Percentiles rank a stretch among this genome's conserved stretches.
phyloP scores from a whole-genome alignment of 1,284 basidiomycete species.

The Cystobasidiaceae sp. region DNA sequence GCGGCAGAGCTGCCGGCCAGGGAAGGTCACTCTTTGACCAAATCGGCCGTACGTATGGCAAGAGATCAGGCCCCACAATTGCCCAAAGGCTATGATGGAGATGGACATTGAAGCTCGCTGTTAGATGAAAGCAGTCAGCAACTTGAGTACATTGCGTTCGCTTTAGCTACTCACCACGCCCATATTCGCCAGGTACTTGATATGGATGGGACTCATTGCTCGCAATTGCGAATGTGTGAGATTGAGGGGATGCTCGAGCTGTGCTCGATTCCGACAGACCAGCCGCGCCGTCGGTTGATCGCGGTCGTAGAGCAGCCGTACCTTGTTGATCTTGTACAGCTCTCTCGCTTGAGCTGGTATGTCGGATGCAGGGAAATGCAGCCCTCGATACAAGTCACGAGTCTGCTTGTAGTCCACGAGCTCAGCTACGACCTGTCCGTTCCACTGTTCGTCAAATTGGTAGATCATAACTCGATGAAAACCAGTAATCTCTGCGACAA shows the following conservation, averaged over 20 bases:
- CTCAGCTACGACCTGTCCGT: conserved; percentile 71
- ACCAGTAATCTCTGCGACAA: conserved; percentile 75
- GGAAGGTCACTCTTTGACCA: conserved; percentile 43
- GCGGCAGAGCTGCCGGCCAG: conserved; percentile 49
- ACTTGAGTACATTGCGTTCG: conserved; percentile 46
- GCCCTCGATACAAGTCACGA: conserved; percentile 68
- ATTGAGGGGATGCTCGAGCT: conserved; percentile 68
- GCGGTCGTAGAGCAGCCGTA: conserved; percentile 73
- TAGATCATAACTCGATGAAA: conserved; percentile 86
- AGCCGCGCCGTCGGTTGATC: conserved; percentile 70
- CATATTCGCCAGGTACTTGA: conserved; percentile 57
- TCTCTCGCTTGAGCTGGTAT: conserved; percentile 58
- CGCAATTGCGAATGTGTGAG: conserved; percentile 84
- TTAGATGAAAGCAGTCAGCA: neutral
- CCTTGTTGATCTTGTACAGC: conserved; percentile 63
- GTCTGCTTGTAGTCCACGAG: conserved; percentile 76
- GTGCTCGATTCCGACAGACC: conserved; percentile 61
- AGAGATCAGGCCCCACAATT: conserved; percentile 77
- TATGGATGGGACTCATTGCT: conserved; percentile 84
- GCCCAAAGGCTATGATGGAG: conserved; percentile 76
- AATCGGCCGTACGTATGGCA: conserved; percentile 70
- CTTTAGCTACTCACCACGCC: conserved; percentile 53
- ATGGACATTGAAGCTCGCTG: conserved; percentile 73
- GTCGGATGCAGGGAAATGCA: conserved; percentile 48
- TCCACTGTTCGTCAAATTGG: conserved; percentile 51